Evolutionary conservation across 1,284 basidiomycete species (phyloP), one percentile per base, ranked within the genome.

Genomic region (Entoloma clypeatum): DNA sequence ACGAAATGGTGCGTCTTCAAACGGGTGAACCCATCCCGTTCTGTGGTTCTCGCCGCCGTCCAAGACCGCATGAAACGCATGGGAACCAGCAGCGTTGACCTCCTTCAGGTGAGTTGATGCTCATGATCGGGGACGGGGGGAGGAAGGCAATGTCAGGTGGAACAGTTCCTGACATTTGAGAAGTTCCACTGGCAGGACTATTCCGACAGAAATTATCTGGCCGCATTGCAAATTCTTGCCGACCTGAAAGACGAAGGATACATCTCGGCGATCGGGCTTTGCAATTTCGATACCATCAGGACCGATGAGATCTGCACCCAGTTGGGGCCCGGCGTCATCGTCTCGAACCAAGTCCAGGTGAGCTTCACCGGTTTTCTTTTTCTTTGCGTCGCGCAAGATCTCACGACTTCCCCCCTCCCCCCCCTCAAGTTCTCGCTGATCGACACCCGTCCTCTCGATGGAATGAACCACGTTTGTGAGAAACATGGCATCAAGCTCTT

Each of bases 131-230:
- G n/a, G n/a, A n/a, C n/a, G n/a, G n/a, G n/a, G n/a, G n/a, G n/a
- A n/a, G n/a, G n/a, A n/a, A n/a, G n/a, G n/a, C n/a, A n/a, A n/a
- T n/a, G n/a, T n/a, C n/a, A n/a, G n/a, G n/a, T n/a, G n/a, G n/a
- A n/a, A n/a, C n/a, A n/a, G n/a, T n/a, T n/a, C n/a, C n/a, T 43
- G 29, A 28, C 21, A 5, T 36, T 13, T 7, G 35, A 28, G 6
- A 51, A 88, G 86, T 82, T 90, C 57, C 79, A 90, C 52, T 89
- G 86, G 86, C 77, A 88, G 54, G 75, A 89, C 58, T 90, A 90
- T 57, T 67, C 72, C 16, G 76, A 86, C 59, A 75, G 74, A 48
- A 73, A 72, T 10, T 90, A 89, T 59, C 57, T 90, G 24, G 67
- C 64, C 1, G 80, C 81, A 0, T 64, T 90, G 30, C 65, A 69